Conservation (phyloP, 306 rosid genomes). For the Nissolia schottii region DNA sequence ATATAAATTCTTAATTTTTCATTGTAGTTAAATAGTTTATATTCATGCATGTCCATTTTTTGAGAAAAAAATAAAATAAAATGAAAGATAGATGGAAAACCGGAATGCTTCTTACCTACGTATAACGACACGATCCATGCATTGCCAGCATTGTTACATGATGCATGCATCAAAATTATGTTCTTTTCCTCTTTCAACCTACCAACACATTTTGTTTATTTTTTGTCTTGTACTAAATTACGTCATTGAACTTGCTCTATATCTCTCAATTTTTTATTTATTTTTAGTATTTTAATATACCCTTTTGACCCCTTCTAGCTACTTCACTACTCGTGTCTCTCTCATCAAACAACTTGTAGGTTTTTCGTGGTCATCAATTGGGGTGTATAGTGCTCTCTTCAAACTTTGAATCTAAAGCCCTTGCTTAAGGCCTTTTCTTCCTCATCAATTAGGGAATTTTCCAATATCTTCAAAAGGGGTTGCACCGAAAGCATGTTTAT, state of each 20-base stretch:
- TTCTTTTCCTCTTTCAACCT: neutral
- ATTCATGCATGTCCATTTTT: neutral
- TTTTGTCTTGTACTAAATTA: neutral
- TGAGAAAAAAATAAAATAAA: neutral
- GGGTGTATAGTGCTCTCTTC: slow-evolving; percentile 9
- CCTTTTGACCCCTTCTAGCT: neutral
- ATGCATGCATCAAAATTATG: neutral
- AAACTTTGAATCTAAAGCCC: slow-evolving; percentile 11
- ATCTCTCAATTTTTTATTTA: no score
- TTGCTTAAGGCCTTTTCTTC: neutral
- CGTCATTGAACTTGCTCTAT: neutral
- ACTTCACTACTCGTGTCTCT: neutral
- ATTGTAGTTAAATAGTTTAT: no score
- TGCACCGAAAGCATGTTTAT: slow-evolving; percentile 44
- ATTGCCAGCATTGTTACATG: neutral
- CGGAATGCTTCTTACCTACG: neutral
- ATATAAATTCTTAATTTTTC: neutral
- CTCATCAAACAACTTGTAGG: neutral
- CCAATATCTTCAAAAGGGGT: slow-evolving; percentile 31
- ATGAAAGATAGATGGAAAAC: neutral
- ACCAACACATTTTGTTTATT: neutral
- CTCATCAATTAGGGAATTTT: slow-evolving; percentile 21
- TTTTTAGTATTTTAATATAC: neutral
- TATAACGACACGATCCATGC: neutral
- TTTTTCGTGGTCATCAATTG: neutral